Conservation (phyloP, 116 monocot genomes). For the Trichopus zeylanicus region DNA sequence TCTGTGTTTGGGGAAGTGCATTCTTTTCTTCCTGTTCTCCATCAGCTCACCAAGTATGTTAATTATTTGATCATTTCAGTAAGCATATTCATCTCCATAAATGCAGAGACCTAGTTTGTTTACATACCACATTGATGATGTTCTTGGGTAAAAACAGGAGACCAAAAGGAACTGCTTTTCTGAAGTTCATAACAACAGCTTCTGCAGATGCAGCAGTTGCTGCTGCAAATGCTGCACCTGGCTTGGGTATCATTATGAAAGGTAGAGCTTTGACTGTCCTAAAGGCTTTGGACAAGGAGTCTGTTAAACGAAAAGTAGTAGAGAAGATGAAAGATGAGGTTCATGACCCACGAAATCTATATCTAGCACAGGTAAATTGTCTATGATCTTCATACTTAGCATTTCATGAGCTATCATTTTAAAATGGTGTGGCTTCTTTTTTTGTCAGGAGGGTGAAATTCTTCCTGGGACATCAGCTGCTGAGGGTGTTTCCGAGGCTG, state of each 20-base stretch:
- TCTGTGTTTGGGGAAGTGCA: slow-evolving; percentile 78
- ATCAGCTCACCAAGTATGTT: slow-evolving; percentile 83
- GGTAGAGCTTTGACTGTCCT: slow-evolving; percentile 65
- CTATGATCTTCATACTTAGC: neutral
- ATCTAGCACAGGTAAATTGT: slow-evolving; percentile 60
- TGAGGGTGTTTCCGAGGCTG: slow-evolving; percentile 81
- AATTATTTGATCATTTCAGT: neutral
- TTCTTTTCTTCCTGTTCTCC: slow-evolving; percentile 68
- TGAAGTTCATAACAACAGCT: slow-evolving; percentile 47
- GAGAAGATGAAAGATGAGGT: slow-evolving; percentile 56
- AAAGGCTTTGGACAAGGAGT: slow-evolving; percentile 75
- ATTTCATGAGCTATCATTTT: neutral
- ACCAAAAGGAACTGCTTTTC: slow-evolving; percentile 83
- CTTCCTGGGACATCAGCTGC: slow-evolving; percentile 63
- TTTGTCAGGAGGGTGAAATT: slow-evolving; percentile 71
- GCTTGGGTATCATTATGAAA: slow-evolving; percentile 69
- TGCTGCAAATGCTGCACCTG: slow-evolving; percentile 67
- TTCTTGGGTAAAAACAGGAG: slow-evolving; percentile 37
- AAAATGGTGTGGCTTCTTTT: neutral
- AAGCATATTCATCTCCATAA: neutral
- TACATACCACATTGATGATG: neutral
- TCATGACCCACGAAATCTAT: slow-evolving; percentile 79
- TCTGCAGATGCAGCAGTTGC: slow-evolving; percentile 70
- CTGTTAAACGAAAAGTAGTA: slow-evolving; percentile 58
- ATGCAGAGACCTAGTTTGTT: neutral